Percentiles rank a stretch among this genome's conserved stretches.
Evolutionary conservation across 225 moss, liverwort and hornwort genomes (phyloP).

Genomic region (Pseudisothecium myosuroides): DNA sequence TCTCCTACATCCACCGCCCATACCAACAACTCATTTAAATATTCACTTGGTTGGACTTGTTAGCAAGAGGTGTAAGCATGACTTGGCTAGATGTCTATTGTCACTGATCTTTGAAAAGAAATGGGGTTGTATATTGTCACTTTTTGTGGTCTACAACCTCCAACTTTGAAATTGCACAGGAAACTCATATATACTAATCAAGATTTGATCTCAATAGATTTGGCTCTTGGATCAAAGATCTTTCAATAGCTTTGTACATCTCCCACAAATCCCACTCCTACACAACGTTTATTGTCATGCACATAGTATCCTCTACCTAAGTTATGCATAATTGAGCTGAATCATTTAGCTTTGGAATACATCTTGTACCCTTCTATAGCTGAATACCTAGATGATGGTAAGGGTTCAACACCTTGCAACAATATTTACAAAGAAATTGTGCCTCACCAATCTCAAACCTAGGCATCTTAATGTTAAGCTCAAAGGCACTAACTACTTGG

Average conservation of each 20-base stretch:
- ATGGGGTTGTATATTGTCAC: not conserved
- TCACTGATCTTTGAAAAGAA: not conserved
- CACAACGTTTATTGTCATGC: not conserved
- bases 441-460: not conserved
- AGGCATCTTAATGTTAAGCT: not conserved
- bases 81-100: not conserved
- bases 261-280: not conserved
- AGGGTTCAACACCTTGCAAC: not conserved
- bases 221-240: not conserved
- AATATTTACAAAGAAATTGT: not conserved
- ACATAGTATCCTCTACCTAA: not conserved
- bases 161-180: fast-evolving
- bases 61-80: not conserved
- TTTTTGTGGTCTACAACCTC: too few species aligned
- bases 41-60: not conserved
- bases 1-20: fast-evolving
- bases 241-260: not conserved
- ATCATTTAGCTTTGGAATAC: not conserved
- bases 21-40: not conserved
- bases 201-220: not conserved
- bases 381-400: not conserved
- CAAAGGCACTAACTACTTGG: not conserved
- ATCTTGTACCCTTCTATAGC: not conserved
- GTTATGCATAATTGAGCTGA: not conserved
- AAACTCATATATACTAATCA: not conserved